Evolutionary conservation across 768 basidiomycete genomes (phyloP).

Genomic region (Russula griseocarnosa): DNA sequence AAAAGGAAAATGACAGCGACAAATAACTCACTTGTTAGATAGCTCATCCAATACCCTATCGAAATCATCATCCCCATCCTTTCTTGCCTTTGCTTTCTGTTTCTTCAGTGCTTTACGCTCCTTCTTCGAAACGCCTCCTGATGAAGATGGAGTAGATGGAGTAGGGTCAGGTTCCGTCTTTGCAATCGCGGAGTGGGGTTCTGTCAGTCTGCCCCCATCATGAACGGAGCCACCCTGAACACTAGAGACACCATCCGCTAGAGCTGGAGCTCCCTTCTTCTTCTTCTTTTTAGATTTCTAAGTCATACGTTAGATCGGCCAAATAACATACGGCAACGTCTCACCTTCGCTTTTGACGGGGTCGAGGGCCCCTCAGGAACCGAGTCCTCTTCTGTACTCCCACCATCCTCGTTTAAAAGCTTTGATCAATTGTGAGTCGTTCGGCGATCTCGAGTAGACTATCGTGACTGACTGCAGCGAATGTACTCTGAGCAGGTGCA

Average conservation of each 20-base stretch:
- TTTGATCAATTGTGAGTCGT: constrained; percentile 5
- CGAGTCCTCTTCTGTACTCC: constrained; percentile 9
- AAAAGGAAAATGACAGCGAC: not conserved
- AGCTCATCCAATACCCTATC: constrained; percentile 83
- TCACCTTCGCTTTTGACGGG: constrained; percentile 27
- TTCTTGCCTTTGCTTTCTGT: constrained; percentile 57
- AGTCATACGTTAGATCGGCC: constrained; percentile 1
- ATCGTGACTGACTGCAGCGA: constrained; percentile 26
- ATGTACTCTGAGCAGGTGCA: constrained; percentile 14
- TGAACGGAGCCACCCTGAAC: constrained; percentile 15
- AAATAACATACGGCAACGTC: not conserved
- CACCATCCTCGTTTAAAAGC: constrained; percentile 20
- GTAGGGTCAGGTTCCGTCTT: constrained; percentile 7
- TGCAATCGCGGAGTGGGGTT: constrained; percentile 3
- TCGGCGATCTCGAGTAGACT: constrained; percentile 1
- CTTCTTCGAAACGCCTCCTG: constrained; percentile 35
- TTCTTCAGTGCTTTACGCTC: constrained; percentile 58
- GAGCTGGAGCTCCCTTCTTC: constrained; percentile 31
- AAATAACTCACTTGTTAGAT: constrained; percentile 57
- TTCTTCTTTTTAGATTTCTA: constrained; percentile 42
- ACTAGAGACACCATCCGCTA: not conserved
- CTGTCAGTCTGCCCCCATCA: constrained; percentile 9
- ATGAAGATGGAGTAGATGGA: constrained; percentile 17
- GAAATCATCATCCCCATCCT: constrained; percentile 68
- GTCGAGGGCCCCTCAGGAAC: constrained; percentile 3